These are phyloP conservation scores for Mychonastes homosphaera DNA, from an alignment of 139 green algal species.

Conservation along the genomic window DNA sequence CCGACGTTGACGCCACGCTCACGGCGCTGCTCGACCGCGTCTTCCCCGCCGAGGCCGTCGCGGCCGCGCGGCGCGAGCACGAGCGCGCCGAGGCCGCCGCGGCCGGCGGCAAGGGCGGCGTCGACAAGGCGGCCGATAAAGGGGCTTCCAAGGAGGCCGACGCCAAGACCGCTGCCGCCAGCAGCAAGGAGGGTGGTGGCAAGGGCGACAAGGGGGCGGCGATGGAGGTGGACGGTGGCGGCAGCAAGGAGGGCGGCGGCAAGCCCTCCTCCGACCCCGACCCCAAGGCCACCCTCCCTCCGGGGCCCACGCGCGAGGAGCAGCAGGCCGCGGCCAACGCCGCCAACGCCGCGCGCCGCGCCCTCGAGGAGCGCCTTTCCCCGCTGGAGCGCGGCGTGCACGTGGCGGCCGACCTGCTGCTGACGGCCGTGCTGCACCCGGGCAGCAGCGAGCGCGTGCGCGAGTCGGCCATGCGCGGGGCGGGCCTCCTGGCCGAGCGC, in stretches of 20 bases:
- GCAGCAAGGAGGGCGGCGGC: not conserved
- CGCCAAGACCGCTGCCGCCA: not conserved
- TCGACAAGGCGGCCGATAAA: not conserved
- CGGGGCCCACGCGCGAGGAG: too few species aligned
- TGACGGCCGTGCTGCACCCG: conserved; percentile 22
- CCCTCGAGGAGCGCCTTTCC: not conserved
- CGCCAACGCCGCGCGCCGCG: not conserved
- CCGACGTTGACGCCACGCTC: conserved; percentile 36
- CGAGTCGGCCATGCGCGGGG: conserved; percentile 5
- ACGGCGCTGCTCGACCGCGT: conserved; percentile 27
- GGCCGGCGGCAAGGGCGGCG: not conserved
- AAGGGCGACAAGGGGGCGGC: not conserved
- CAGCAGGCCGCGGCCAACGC: conserved; percentile 1
- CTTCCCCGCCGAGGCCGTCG: conserved; percentile 4
- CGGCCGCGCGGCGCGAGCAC: not conserved
- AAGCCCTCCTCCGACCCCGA: not conserved
- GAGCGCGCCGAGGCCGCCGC: not conserved
- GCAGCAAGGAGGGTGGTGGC: conserved; percentile 7
- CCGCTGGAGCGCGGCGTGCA: not conserved
- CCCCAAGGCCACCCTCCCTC: not conserved
- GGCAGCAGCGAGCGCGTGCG: conserved; percentile 27
- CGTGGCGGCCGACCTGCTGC: conserved; percentile 27
- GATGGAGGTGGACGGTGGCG: not conserved
- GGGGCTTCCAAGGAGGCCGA: not conserved
- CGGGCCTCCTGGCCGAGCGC: conserved; percentile 25